Evolutionary conservation across 1,284 basidiomycete species (phyloP).

Genomic region (Ceratobasidium sp.): DNA sequence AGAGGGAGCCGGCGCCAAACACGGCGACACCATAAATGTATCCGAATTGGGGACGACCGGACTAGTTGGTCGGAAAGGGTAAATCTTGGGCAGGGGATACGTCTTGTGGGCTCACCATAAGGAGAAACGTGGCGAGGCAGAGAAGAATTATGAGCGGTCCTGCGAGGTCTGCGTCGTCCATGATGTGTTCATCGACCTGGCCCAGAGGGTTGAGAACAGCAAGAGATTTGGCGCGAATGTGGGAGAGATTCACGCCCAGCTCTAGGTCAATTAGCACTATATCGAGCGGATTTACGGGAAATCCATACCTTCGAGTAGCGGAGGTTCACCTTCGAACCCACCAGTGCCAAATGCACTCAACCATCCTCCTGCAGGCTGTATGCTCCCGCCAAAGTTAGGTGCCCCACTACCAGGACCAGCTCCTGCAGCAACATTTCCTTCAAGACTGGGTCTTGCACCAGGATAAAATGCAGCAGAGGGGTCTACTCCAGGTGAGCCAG

Average conservation of each 20-base stretch:
- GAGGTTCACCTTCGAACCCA: slow-evolving; percentile 93
- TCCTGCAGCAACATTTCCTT: slow-evolving; percentile 69
- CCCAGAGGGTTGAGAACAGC: slow-evolving; percentile 94
- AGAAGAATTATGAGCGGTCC: slow-evolving; percentile 95
- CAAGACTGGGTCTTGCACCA: slow-evolving; percentile 72
- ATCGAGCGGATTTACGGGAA: neutral
- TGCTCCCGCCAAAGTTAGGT: slow-evolving; percentile 67
- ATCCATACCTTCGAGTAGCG: slow-evolving; percentile 82
- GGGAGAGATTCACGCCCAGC: slow-evolving; percentile 96
- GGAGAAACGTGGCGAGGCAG: slow-evolving; percentile 89
- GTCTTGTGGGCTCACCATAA: slow-evolving; percentile 73
- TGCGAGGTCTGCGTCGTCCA: slow-evolving; percentile 99
- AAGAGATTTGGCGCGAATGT: slow-evolving; percentile 92
- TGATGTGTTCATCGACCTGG: slow-evolving; percentile 89
- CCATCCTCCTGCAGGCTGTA: slow-evolving; percentile 77
- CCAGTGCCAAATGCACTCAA: slow-evolving; percentile 96
- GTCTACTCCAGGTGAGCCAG: slow-evolving; percentile 26
- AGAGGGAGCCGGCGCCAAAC: slow-evolving; percentile 92
- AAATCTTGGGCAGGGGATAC: neutral
- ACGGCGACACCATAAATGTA: slow-evolving; percentile 99
- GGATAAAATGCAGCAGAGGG: slow-evolving; percentile 44
- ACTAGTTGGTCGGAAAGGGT: slow-evolving; percentile 58
- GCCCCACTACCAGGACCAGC: slow-evolving; percentile 48
- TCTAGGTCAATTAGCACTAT: slow-evolving; percentile 58
- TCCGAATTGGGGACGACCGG: slow-evolving; percentile 97